Base-by-base conservation (phyloP, 495 filamentous ascomycete genomes). In the Amniculicola lignicola region DNA sequence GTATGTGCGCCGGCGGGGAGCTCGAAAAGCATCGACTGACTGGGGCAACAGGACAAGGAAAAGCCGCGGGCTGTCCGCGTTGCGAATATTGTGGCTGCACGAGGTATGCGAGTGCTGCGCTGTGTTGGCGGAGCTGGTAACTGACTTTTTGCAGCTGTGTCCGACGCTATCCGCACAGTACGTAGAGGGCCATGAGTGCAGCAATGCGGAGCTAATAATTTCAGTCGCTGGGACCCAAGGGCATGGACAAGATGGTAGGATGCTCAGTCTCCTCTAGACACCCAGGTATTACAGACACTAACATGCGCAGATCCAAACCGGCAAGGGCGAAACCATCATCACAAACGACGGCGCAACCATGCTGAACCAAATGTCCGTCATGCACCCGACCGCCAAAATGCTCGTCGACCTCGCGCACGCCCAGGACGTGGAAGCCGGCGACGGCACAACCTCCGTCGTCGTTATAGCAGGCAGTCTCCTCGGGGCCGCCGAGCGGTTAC, bases 321-420 rank as follows among this genome's bases (percentile, higher is more conserved):
- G 90, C 61, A 95, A 90, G 69, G 94, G 94, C 72, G 85, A 94
- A 70, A 96, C 93, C 39, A 92, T 97, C 66, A 98, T 98, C 72
- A 49, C 41, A 48, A 98, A 98, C 76, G 93, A 98, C 74, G 93
- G 93, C 71, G 95, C 93, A 75, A 98, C 93, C 31, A 97, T 97
- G 89, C 75, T 98, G 67, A 93, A 86, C 73, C 88, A 90, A 78
- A 97, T 98, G 93, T 87, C 88, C 62, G 94, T 98, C 45, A 88
- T 97, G 89, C 93, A 98, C 71, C 93, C 93, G 31, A 91, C 93
- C 51, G 93, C 93, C 36, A 93, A 94, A 77, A 98, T 98, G 93
- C 83, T 98, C 48, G 93, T 98, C 61, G 90, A 98, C 68, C 81
- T 98, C 44, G 92, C 90, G 64, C 88, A 92, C 58, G 93, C 93